Evolutionary conservation across 2,329 filamentous ascomycete species (phyloP), one percentile per base, ranked within the genome.

Genomic region (Xylaria sp.): DNA sequence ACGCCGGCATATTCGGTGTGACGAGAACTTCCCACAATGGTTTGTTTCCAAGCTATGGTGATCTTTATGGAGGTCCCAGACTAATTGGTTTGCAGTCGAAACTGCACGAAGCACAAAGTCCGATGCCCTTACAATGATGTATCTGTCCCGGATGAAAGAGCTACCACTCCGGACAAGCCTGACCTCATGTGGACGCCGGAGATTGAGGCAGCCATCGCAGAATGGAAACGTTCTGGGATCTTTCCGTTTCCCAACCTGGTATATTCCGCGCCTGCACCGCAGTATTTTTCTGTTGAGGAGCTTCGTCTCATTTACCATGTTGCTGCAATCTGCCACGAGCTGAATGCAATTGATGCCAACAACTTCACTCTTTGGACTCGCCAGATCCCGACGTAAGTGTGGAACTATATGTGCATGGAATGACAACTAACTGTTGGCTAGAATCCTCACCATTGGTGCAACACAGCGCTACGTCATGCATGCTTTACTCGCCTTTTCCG

Each of bases 51-150:
- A 61, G 39, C 62, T 49, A 29, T 50, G 10, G 22, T 38, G 25
- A 51, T 15, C n/a, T 65, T 33, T 38, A 66, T 58, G 61, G 61
- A 70, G 45, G 66, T 66, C 9, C 33, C 25, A 11, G 5, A 15
- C 63, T 69, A 47, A 67, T 44, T 9, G n/a, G 27, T 49, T 44
- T 20, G n/a, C 76, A 97, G 94, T 83, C 93, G 93, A 76, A 99
- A 99, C 81, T 99, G 96, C 82, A 97, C 95, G 69, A 99, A 98
- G 83, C 96, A 99, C 83, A 97, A 97, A 83, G 96, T 96, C 75
- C 92, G 94, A 76, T 99, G 96, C 81, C 96, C 97, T 74, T 99
- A 98, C 84, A 96, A 97, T 86, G 94, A 98, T 78, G 89, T 90
- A 76, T 88, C 92, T 55, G 85, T 88, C 51, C 85, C 90, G 65